Base-by-base conservation (phyloP, 2,329 filamentous ascomycete species). In the Sporothrix luriei region DNA sequence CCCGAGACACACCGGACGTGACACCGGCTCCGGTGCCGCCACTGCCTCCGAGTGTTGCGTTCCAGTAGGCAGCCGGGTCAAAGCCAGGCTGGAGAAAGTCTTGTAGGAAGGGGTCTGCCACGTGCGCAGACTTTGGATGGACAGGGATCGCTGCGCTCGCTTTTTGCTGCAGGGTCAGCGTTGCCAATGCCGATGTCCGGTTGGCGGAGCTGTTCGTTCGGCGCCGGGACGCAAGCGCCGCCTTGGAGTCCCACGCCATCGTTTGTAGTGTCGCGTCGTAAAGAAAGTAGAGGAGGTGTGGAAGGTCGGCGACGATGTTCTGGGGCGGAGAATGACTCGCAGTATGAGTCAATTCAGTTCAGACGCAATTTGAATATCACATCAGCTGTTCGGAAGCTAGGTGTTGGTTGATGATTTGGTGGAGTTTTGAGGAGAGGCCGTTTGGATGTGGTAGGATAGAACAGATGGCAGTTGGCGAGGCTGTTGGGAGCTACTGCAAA, bases 31-130 rank as follows among this genome's bases (percentile, higher is more conserved):
- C 11, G 10, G 11, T 26, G n/a, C 66, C 38, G 4, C 0, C 55
- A 13, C 21, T 54, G 16, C 40, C 75, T 4, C 93, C 91, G 0
- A 98, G 83, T 0, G 87, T 86, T 71, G 88, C 83, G 80, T 98
- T 98, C 75, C 98, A 88, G 78, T 93, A 97, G 62, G 91, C 88
- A 73, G 90, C 91, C 4, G 94, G 86, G 78, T 97, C 92, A 79
- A 98, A 98, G 57, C 86, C 97, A 5, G 90, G 84, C 65, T 88
- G 84, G 49, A 94, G 84, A 78, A 97, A 97, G 69, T 90, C 88
- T 69, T 87, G 87, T 3, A 96, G 85, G 68, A 88, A 87, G 14
- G 89, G 85, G 76, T 96, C 93, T 72, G 90, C 81, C 49, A 92
- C 85, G 78, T 94, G 88, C 68, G 83, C 78, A 4, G 88, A 88